phyloP scores from a whole-genome alignment of 208 protist genomes.

The Leishmania aethiopica region DNA sequence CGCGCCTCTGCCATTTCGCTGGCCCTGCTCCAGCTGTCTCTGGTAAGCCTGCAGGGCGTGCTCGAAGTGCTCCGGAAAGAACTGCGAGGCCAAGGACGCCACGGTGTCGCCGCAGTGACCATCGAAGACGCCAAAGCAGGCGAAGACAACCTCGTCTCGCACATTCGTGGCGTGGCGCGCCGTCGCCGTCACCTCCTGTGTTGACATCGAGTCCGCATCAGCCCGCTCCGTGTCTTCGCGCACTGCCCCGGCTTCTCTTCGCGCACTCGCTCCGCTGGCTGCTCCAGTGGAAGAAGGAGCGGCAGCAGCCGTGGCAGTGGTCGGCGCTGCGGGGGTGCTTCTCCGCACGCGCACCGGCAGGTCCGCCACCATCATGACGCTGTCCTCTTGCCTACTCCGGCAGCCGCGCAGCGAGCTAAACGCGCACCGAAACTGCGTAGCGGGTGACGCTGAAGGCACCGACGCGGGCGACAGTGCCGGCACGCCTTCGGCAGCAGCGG shows the following conservation, averaged over 20 bases:
- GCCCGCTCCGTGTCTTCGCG: background rate
- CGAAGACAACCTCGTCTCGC: constrained; percentile 6
- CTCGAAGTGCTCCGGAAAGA: constrained; percentile 63
- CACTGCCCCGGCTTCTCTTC: background rate
- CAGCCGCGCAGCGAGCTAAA: constrained; percentile 36
- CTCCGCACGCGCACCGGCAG: constrained; percentile 10
- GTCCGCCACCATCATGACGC: constrained; percentile 28
- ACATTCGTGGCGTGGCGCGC: background rate
- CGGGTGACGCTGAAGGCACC: background rate
- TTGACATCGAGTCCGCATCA: background rate
- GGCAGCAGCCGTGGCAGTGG: background rate
- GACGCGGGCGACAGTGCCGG: background rate
- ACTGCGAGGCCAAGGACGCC: constrained; percentile 50
- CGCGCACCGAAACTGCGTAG: constrained; percentile 16
- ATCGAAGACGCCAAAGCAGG: constrained; percentile 74
- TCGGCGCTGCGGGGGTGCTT: background rate
- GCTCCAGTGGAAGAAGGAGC: background rate
- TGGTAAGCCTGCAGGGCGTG: constrained; percentile 35
- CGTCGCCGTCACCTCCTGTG: background rate
- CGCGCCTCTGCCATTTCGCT: background rate
- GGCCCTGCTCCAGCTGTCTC: constrained; percentile 4
- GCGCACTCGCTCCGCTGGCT: background rate
- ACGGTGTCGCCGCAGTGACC: constrained; percentile 71
- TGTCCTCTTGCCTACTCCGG: constrained; percentile 46
- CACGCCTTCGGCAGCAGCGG: background rate